Conservation (phyloP, 192 early-diverging fungal genomes). For the Linnemannia hyalina region DNA sequence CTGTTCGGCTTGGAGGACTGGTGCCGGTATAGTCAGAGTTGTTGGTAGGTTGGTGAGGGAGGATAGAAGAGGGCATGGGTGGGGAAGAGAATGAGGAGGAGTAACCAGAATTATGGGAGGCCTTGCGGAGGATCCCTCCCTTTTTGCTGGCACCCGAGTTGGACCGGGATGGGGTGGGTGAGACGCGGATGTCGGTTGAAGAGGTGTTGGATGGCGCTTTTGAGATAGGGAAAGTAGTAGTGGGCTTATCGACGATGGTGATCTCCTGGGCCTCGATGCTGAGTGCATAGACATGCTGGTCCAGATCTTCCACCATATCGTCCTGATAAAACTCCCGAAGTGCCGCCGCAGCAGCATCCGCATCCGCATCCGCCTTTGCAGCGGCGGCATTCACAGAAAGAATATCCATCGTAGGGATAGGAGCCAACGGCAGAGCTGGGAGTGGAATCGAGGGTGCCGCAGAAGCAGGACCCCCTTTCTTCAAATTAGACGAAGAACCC, state of each 20-base stretch:
- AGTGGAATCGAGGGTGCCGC: conserved; percentile 1
- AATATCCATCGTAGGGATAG: background rate
- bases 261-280: conserved; percentile 43
- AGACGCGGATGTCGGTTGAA: conserved; percentile 19
- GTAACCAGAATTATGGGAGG: background rate
- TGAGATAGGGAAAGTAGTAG: background rate
- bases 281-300: conserved; percentile 43
- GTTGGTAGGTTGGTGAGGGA: background rate
- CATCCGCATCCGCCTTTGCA: background rate
- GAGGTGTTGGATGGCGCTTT: background rate
- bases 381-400: background rate
- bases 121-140: conserved; percentile 11
- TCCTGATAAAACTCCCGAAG: conserved; percentile 36
- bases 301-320: conserved; percentile 40
- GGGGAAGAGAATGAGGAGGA: background rate
- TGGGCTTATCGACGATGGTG: conserved; percentile 8
- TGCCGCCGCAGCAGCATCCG: background rate
- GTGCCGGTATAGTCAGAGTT: background rate
- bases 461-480: conserved; percentile 10
- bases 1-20: conserved; percentile 17
- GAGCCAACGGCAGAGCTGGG: background rate
- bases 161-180: conserved; percentile 31
- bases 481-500: conserved; percentile 18
- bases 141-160: conserved; percentile 27
- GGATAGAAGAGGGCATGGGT: background rate